Evolutionary conservation across 805 yeast genomes (phyloP).

Genomic region (Metschnikowia drakensbergensis): DNA sequence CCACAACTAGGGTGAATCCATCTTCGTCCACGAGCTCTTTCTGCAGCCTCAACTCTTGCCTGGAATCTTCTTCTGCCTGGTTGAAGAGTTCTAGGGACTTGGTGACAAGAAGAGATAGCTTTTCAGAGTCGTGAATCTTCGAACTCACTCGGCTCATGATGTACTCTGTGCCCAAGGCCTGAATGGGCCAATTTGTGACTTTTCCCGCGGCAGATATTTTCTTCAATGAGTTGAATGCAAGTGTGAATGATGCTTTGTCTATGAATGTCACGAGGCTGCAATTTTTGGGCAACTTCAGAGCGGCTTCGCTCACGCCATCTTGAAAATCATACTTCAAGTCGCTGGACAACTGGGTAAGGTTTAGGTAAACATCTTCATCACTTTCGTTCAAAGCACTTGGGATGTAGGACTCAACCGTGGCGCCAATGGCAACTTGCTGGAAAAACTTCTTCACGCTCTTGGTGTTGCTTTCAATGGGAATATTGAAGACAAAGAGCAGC

Average conservation of each 20-base stretch:
- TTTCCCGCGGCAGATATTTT: slow-evolving; percentile 34
- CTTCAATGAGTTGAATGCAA: slow-evolving; percentile 63
- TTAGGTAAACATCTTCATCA: slow-evolving; percentile 42
- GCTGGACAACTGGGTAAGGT: slow-evolving; percentile 57
- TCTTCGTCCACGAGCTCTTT: slow-evolving; percentile 78
- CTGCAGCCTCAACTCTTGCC: slow-evolving; percentile 51
- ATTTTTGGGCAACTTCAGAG: slow-evolving; percentile 59
- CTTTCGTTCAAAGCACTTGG: slow-evolving; percentile 37
- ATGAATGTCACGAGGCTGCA: slow-evolving; percentile 72
- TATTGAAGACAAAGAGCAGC: slow-evolving; percentile 69
- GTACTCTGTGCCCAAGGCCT: slow-evolving; percentile 36
- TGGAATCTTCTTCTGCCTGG: slow-evolving; percentile 59
- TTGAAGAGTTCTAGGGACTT: slow-evolving; percentile 65
- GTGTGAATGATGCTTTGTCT: slow-evolving; percentile 61
- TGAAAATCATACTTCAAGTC: slow-evolving; percentile 40
- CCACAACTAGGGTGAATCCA: slow-evolving; percentile 89
- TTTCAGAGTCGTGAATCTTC: slow-evolving; percentile 45
- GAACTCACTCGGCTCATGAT: slow-evolving; percentile 37
- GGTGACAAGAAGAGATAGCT: slow-evolving; percentile 54
- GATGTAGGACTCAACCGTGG: slow-evolving; percentile 51
- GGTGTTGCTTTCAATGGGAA: slow-evolving; percentile 61
- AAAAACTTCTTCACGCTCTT: slow-evolving; percentile 55
- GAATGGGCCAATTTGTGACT: slow-evolving; percentile 37
- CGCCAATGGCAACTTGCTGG: slow-evolving; percentile 56
- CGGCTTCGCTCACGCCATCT: slow-evolving; percentile 22